phyloP scores from a whole-genome alignment of 2,329 filamentous ascomycete species.

The Alternaria arborescens region DNA sequence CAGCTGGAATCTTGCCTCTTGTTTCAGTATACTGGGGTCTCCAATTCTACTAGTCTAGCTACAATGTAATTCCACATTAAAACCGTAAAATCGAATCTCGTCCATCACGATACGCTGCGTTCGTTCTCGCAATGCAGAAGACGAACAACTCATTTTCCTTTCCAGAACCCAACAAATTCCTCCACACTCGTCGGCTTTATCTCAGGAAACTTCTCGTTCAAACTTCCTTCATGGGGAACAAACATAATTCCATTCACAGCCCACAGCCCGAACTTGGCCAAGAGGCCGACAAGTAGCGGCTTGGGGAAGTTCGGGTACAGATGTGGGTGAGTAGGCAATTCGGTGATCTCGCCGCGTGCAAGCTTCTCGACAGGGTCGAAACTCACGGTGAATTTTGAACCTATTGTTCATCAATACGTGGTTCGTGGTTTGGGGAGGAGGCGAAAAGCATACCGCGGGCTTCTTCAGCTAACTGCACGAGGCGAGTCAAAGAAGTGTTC shows the following conservation, averaged over 20 bases:
- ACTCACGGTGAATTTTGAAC: not conserved
- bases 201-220: slow-evolving; percentile 27
- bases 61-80: fast-evolving
- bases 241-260: slow-evolving; percentile 12
- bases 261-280: slow-evolving; percentile 26
- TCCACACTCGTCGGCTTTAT: not conserved
- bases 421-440: not conserved
- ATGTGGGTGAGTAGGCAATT: slow-evolving; percentile 29
- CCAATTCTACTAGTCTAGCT: not conserved
- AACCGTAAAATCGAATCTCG: not conserved
- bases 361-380: not conserved
- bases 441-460: not conserved
- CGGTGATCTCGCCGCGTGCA: not conserved
- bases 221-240: slow-evolving; percentile 12
- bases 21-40: not conserved
- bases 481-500: slow-evolving; percentile 56
- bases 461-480: slow-evolving; percentile 26
- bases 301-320: slow-evolving; percentile 29
- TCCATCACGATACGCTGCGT: not conserved
- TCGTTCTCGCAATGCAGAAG: not conserved
- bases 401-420: not conserved
- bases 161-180: not conserved
- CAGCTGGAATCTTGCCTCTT: not conserved
- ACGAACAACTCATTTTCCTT: not conserved
- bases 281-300: slow-evolving; percentile 11